These are phyloP conservation scores for Termitomyces eurrhizus DNA, from an alignment of 768 basidiomycete genomes.

Conservation along the genomic window DNA sequence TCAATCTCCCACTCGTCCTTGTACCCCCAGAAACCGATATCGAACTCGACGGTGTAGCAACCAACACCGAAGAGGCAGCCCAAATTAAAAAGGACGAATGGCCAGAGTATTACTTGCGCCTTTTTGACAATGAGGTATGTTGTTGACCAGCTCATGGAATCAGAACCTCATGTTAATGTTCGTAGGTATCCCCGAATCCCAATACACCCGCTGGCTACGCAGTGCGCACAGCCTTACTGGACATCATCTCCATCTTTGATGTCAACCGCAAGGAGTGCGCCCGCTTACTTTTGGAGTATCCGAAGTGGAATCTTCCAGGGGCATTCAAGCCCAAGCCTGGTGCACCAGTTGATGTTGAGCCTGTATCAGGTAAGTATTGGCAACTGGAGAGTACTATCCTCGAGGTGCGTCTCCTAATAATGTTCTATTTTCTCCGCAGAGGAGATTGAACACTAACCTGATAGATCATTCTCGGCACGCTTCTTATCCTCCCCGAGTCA, in stretches of 20 bases:
- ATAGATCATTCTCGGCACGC: conserved; percentile 69
- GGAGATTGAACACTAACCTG: not conserved
- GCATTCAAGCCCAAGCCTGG: conserved; percentile 82
- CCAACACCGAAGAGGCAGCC: conserved; percentile 67
- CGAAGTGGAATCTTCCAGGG: conserved; percentile 76
- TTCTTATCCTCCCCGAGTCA: conserved; percentile 76
- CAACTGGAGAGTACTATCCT: conserved; percentile 86
- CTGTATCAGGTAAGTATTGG: conserved; percentile 67
- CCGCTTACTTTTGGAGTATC: conserved; percentile 77
- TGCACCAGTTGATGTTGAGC: conserved; percentile 46
- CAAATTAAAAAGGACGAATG: conserved; percentile 80
- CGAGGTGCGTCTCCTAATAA: conserved; percentile 48
- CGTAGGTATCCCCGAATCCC: conserved; percentile 76
- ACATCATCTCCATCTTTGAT: conserved; percentile 87
- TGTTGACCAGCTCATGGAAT: not conserved
- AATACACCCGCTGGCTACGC: conserved; percentile 75
- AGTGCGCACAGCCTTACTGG: conserved; percentile 68
- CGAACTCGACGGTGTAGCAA: conserved; percentile 68
- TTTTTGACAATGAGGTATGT: conserved; percentile 61
- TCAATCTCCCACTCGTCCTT: conserved; percentile 71
- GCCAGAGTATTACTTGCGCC: conserved; percentile 64
- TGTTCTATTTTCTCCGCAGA: not conserved
- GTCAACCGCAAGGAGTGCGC: conserved; percentile 96
- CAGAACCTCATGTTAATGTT: conserved; percentile 9
- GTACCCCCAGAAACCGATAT: conserved; percentile 82